Base-by-base conservation (phyloP, 768 basidiomycete genomes). In the Tephrocybe rancida region DNA sequence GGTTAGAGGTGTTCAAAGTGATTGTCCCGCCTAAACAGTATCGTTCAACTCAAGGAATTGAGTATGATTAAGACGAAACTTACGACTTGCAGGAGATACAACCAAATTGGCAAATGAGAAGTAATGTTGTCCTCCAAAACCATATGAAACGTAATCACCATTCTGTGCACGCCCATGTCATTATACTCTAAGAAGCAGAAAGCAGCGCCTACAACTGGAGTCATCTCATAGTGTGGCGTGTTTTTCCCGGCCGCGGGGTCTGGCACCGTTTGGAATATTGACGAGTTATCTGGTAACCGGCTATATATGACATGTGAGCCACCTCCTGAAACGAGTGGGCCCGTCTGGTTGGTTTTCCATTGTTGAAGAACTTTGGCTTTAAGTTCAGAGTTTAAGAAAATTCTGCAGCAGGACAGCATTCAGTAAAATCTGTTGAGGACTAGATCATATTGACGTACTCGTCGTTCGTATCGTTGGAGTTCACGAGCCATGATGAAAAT, bases 1-100 rank as follows among this genome's bases (percentile, higher is more conserved):
- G 66, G 54, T 70, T 62, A 16, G 67, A 70, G 10, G 75, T 73
- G 35, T 64, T 73, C 58, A 78, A 44, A 4, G 61, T 59, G 16
- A 67, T 22, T 10, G 48, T 52, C 9, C 66, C 66, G 37, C 65
- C 66, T 66, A 24, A 25, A 10, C 26, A 22, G 24, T 16, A 10
- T 1, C 19, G 6, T 4, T 42, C 6, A 34, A 22, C 11, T 4
- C 21, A 14, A 18, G 16, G 24, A 2, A 3, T 3, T 18, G 29
- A 13, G 21, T 16, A 38, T 34, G 14, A 27, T n/a, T 5, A 6
- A 4, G 14, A 34, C 29, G n/a, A 5, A 13, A 30, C 49, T 9
- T 51, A 53, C 55, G 51, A 30, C 55, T 52, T 26, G 43, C 45
- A 29, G 56, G 52, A 22, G 56, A 46, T 5, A 57, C 44, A 34